Conservation (phyloP, 805 yeast species). For the Torulaspora indica region DNA sequence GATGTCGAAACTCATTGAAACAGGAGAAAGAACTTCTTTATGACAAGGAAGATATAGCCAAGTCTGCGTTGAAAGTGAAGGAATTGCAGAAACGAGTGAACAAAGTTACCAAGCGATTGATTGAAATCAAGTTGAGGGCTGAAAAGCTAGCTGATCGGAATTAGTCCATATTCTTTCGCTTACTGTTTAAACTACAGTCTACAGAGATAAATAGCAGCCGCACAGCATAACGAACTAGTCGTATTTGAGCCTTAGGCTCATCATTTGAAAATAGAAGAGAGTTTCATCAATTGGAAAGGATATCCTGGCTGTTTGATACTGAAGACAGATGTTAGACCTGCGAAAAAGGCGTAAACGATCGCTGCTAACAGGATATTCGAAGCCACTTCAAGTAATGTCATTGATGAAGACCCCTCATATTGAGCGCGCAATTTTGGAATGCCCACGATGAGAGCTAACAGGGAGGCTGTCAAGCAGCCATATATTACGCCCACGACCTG, state of each 20-base stretch:
- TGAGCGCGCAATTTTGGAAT: conserved; percentile 40
- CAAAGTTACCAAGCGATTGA: conserved; percentile 13
- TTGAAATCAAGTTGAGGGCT: conserved; percentile 7
- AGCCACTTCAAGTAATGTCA: conserved; percentile 23
- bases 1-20: conserved; percentile 23
- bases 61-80: conserved; percentile 10
- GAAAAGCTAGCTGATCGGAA: conserved; percentile 9
- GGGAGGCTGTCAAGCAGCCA: conserved; percentile 57
- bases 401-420: conserved; percentile 36
- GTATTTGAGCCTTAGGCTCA: background rate
- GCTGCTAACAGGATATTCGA: conserved; percentile 46
- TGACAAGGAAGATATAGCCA: conserved; percentile 13
- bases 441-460: conserved; percentile 55
- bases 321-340: conserved; percentile 63
- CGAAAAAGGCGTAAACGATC: conserved; percentile 52
- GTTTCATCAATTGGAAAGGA: conserved; percentile 58
- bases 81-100: conserved; percentile 16
- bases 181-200: background rate
- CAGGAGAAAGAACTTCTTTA: conserved; percentile 22
- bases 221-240: background rate
- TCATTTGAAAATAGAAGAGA: conserved; percentile 23
- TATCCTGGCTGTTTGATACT: conserved; percentile 66
- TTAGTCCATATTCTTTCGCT: background rate
- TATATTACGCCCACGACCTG: conserved; percentile 75
- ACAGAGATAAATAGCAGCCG: background rate